Evolutionary conservation across 1,284 basidiomycete genomes (phyloP), one percentile per base, ranked within the genome.

Genomic region (Apiotrichum laibachii): DNA sequence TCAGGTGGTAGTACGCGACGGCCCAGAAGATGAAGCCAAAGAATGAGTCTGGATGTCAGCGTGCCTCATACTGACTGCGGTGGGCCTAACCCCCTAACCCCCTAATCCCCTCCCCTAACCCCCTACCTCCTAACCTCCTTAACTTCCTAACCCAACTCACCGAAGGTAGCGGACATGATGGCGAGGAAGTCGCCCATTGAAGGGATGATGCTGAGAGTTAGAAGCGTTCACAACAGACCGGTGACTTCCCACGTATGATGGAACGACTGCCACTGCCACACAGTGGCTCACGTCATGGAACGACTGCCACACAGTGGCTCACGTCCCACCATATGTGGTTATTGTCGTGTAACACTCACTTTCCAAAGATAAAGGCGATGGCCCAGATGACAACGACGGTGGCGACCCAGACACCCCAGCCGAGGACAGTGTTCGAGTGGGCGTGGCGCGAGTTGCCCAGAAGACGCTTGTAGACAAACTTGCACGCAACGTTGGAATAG

Each of bases 371-470:
- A 73, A 85, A 88, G 0, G 82, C 84, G 34, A 84, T 60, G 15
- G 82, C 67, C 86, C 86, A 88, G 13, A 83, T 82, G 34, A 70
- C 67, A 22, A 81, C 77, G 51, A 85, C 80, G 69, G 87, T 85
- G 0, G 68, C 80, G 15, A 80, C 71, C 86, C 86, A 88, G 0
- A 76, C 72, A 0, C 73, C 65, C 86, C 87, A 88, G 0, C 84
- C 86, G 22, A 82, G 59, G 19, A 82, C 51, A 4, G 85, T 85
- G 79, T 88, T 83, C 19, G 78, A 77, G 67, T 83, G 77, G 5
- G 80, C 75, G 69, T 85, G 85, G 18, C 71, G 70, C 18, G 82
- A 82, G 54, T 80, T 43, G 45, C 79, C 78, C 1, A 69, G 58
- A 58, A 80, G 72, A 52, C 80, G 74, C 63, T 76, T 73, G 71